Evolutionary conservation across 306 rosid genomes (phyloP).

Genomic region (Lathyrus tuberosus): DNA sequence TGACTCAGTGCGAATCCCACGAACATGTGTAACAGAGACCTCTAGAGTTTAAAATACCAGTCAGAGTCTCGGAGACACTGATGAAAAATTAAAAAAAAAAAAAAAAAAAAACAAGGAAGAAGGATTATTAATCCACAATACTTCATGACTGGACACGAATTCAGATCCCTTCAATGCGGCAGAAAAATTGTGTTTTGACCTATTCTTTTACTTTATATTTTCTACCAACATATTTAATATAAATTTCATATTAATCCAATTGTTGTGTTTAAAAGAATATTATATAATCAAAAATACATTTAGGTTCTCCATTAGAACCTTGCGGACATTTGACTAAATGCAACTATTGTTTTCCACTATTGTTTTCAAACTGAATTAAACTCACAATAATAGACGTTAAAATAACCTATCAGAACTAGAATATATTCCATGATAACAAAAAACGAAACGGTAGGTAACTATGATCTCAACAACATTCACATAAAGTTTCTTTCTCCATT

Average conservation of each 20-base stretch:
- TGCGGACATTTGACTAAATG: neutral
- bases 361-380: neutral
- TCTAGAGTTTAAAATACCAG: neutral
- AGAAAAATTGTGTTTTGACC: neutral
- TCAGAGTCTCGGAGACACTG: no score
- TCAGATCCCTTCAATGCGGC: neutral
- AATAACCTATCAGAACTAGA: neutral
- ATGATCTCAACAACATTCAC: slow-evolving; percentile 35
- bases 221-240: neutral
- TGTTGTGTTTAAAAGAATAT: neutral
- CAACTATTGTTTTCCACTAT: neutral
- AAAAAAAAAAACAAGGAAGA: no score
- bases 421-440: slow-evolving; percentile 16
- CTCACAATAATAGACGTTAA: neutral
- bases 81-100: no score
- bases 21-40: neutral
- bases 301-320: neutral
- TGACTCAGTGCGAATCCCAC: neutral
- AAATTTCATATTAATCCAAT: neutral
- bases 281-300: neutral
- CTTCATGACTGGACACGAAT: neutral
- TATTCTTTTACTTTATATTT: neutral
- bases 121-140: neutral
- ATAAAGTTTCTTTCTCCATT: slow-evolving; percentile 32
- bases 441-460: slow-evolving; percentile 4